Conservation (phyloP, 2,329 filamentous ascomycete species). For the Penicillium brasilianum region DNA sequence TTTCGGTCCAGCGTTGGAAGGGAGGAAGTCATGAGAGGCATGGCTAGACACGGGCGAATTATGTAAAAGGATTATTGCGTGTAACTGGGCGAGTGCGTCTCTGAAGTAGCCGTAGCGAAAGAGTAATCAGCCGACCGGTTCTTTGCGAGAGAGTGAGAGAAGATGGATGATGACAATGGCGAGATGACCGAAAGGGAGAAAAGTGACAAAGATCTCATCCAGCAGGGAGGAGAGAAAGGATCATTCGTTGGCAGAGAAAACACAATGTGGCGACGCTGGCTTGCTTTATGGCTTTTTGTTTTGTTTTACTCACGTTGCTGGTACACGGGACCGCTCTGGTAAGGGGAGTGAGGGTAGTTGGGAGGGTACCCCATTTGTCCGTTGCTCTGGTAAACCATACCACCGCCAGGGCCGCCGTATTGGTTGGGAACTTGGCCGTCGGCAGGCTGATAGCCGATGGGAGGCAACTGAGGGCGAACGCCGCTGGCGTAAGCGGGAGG, state of each 20-base stretch:
- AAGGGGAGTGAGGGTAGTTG: constrained; percentile 57
- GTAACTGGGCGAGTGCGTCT: constrained; percentile 44
- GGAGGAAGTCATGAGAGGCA: constrained; percentile 11
- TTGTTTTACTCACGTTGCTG: constrained; percentile 55
- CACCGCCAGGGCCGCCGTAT: constrained; percentile 65
- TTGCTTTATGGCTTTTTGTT: constrained; percentile 10
- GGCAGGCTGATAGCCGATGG: constrained; percentile 72
- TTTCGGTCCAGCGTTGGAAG: constrained; percentile 25
- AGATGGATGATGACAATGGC: constrained; percentile 7
- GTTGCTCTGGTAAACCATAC: constrained; percentile 56
- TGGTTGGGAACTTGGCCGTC: constrained; percentile 61
- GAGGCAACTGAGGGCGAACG: constrained; percentile 70
- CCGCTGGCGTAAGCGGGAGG: constrained; percentile 53
- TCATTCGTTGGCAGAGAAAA: constrained; percentile 16
- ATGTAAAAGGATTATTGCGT: constrained; percentile 40
- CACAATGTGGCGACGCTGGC: constrained; percentile 21
- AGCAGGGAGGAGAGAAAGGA: constrained; percentile 1
- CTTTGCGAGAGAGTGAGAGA: constrained; percentile 14
- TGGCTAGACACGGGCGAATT: constrained; percentile 16
- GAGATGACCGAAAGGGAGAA: constrained; percentile 16
- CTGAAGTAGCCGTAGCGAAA: constrained; percentile 37
- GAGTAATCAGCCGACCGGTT: constrained; percentile 32
- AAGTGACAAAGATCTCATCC: constrained; percentile 14
- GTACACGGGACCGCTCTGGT: constrained; percentile 57
- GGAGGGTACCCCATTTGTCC: constrained; percentile 54